A percentile compares a stretch with the other conserved stretches of the same genome.
These are phyloP conservation scores for Abrus pulchellus DNA, from an alignment of 306 rosid species.

Conservation along the genomic window DNA sequence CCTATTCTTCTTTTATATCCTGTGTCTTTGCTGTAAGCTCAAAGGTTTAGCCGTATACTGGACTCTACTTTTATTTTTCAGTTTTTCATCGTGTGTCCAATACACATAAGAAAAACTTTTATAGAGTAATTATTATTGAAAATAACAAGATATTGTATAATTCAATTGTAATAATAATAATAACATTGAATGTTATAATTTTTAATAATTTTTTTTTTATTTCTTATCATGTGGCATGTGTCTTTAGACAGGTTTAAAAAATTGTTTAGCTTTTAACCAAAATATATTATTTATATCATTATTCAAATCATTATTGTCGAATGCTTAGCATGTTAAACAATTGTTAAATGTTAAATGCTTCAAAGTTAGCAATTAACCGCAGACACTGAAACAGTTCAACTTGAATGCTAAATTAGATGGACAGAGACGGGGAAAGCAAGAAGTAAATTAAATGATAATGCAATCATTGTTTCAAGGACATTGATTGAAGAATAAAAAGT, in stretches of 20 bases:
- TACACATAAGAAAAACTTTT: too few species aligned
- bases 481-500: not conserved
- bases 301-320: conserved; percentile 25
- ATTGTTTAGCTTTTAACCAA: not conserved
- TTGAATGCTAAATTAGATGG: conserved; percentile 14
- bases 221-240: too few species aligned
- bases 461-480: not conserved
- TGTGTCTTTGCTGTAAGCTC: conserved; percentile 19
- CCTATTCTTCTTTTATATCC: not conserved
- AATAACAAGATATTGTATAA: too few species aligned
- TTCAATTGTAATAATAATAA: too few species aligned
- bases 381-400: conserved; percentile 5
- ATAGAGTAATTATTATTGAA: too few species aligned
- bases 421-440: not conserved
- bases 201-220: too few species aligned
- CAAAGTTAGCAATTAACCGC: not conserved
- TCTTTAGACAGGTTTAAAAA: too few species aligned
- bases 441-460: not conserved
- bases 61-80: conserved; percentile 17
- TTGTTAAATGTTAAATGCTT: conserved; percentile 31
- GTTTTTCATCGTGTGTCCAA: too few species aligned
- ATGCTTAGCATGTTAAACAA: not conserved
- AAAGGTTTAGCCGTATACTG: conserved; percentile 23
- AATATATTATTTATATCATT: not conserved
- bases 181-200: too few species aligned